Base-by-base conservation (phyloP, 139 green algal genomes). In the Volvox reticuliferus region DNA sequence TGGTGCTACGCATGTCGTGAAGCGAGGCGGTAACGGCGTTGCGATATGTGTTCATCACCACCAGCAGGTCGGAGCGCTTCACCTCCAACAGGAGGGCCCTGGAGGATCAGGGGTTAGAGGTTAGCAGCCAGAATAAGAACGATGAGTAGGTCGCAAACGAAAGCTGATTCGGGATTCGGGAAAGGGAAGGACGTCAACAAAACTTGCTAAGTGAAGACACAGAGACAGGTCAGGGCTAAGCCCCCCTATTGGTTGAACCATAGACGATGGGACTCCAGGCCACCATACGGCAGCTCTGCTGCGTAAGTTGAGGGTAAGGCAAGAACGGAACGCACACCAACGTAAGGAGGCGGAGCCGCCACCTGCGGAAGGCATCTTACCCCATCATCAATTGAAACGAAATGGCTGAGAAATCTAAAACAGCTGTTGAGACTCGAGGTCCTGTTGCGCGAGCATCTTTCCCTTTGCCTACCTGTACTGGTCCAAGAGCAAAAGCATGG, bases 41-140 rank as follows among this genome's bases (percentile, higher is more conserved):
- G 44, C 86, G 86, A 71, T 90, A 90, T 5, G 73, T 67, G 73
- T 90, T 90, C 73, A 84, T 90, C 5, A 77, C 55, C 1, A 84
- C 50, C n/a, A 90, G 50, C 75, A 90, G 73, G 55, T 90, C 86
- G 22, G 50, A 65, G 50, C 86, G 86, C 73, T 84, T 84, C 18
- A 33, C 44, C 50, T 75, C 86, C 73, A 85, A 44, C 71, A 90
- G 73, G 50, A 90, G 50, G 12, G 50, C 33, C 55, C 85, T 88
- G 83, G 9, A 26, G 32, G 50, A 14, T 9, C n/a, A 5, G 44
- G 44, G 44, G 37, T 21, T 14, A 50, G 44, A 2, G 55, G 78
- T 44, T 37, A 44, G 14, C 44, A 55, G 9, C 44, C 5, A 55
- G 44, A 55, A 55, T n/a, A n/a, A n/a, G 77, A 2, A 36, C 16